Evolutionary conservation across 805 yeast species (phyloP).

Genomic region (Wickerhamomyces chaumierensis): DNA sequence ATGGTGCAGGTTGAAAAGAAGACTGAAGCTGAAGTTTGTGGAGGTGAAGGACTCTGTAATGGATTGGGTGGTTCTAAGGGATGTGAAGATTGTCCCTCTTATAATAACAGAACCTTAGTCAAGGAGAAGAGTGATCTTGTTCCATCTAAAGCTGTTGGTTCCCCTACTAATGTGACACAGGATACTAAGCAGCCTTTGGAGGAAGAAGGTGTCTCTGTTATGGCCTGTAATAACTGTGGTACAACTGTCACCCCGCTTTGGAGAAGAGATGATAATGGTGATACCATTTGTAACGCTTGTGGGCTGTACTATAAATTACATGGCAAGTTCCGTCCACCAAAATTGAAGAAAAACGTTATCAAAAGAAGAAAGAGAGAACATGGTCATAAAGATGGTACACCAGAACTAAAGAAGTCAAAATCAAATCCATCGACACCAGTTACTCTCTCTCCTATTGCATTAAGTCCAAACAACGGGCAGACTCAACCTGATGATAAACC

Average conservation of each 20-base stretch:
- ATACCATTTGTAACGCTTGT: constrained; percentile 83
- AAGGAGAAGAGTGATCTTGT: neutral
- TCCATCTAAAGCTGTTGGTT: no score
- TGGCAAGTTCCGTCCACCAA: constrained; percentile 67
- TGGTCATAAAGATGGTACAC: neutral
- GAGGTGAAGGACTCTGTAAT: constrained; percentile 49
- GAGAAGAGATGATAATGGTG: constrained; percentile 75
- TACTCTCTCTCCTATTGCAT: constrained; percentile 1
- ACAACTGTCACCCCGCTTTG: constrained; percentile 82
- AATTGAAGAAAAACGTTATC: constrained; percentile 61
- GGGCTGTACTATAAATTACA: constrained; percentile 69
- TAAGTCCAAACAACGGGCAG: constrained; percentile 10
- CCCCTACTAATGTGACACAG: no score
- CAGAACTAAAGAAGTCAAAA: constrained; percentile 2
- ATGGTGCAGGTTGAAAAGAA: constrained; percentile 56
- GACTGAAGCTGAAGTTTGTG: constrained; percentile 17
- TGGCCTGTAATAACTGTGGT: constrained; percentile 76
- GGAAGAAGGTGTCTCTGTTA: constrained; percentile 35
- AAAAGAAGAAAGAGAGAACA: constrained; percentile 54
- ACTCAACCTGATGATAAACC: constrained; percentile 2
- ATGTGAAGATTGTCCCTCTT: constrained; percentile 78
- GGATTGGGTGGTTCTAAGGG: constrained; percentile 81
- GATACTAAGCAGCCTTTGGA: constrained; percentile 5
- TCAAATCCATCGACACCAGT: constrained; percentile 3
- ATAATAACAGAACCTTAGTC: constrained; percentile 35